These are phyloP conservation scores for Termitomyces sp. DNA, from an alignment of 768 basidiomycete genomes.

Conservation along the genomic window DNA sequence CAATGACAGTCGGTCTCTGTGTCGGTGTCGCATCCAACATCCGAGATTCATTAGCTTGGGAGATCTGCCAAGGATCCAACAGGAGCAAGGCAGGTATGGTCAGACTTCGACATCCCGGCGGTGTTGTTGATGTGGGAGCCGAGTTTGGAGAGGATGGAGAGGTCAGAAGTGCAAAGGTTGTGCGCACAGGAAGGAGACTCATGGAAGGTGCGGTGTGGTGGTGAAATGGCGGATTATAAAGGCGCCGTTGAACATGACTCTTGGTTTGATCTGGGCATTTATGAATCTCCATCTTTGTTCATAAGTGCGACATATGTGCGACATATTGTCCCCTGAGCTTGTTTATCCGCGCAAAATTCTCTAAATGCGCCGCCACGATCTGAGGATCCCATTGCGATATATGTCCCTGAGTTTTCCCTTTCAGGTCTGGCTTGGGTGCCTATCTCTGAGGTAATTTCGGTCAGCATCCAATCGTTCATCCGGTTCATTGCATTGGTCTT, in stretches of 20 bases:
- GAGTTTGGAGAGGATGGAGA: constrained; percentile 38
- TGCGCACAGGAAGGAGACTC: constrained; percentile 61
- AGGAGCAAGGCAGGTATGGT: constrained; percentile 24
- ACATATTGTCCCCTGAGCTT: background rate
- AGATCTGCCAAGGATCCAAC: constrained; percentile 31
- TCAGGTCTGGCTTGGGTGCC: too few relatives aligned
- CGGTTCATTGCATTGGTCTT: background rate
- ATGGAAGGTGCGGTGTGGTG: constrained; percentile 72
- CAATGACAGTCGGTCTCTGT: constrained; percentile 68
- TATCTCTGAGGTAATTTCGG: background rate
- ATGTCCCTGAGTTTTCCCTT: background rate
- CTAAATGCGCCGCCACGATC: background rate
- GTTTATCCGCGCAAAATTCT: background rate
- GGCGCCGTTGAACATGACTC: background rate
- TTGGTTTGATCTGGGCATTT: background rate
- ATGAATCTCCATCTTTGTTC: background rate
- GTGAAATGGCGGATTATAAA: constrained; percentile 24
- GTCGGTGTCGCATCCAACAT: constrained; percentile 59
- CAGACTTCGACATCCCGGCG: constrained; percentile 59
- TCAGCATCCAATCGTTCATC: background rate
- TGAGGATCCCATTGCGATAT: background rate
- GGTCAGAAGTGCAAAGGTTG: constrained; percentile 54
- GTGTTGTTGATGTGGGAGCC: constrained; percentile 63
- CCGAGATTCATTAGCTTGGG: constrained; percentile 48
- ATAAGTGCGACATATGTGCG: background rate